Base-by-base conservation (phyloP, 306 rosid species). In the Fragaria vesca region DNA sequence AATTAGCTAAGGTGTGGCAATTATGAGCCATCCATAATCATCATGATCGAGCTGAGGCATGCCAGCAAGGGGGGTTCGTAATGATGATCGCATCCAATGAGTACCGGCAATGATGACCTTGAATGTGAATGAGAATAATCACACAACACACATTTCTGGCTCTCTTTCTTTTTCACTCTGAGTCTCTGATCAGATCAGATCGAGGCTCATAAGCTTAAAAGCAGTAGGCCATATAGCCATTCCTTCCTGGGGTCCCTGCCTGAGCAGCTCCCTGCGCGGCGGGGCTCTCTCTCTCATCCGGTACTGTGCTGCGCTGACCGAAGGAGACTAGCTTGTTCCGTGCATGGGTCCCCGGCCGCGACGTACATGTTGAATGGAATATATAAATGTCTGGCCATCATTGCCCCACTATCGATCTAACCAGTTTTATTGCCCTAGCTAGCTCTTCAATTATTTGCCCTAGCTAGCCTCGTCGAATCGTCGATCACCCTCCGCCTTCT, bases 21-120 rank as follows among this genome's bases (percentile, higher is more conserved):
- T 5, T 52, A 2, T 15, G 55, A 6, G 5, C 51, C 51, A 12
- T 12, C 21, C 2, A 16, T 17, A 6, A 54, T 54, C 12, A 54
- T 54, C 26, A 54, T 6, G 8, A 54, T 54, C 26, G 60, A 54
- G 26, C 4, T 54, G 1, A 78, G 90, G 96, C 90, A 92, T 90
- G 97, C 87, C 84, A 75, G 84, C 82, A 83, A 79, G 63, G 50
- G 78, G 78, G 28, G 10, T 8, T 0, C 12, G 60, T 54, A 17
- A 54, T 46, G 71, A 88, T 87, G 74, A 90, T 87, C 63, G 71
- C 87, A 15, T 76, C 82, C 81, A 73, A 83, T 86, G 88, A 83
- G 45, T 38, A 42, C 61, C 28, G 13, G 51, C 83, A 85, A 90
- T 90, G 47, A 89, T 91, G 79, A 88, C 58, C 16, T 6, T 42